These are phyloP conservation scores for Yamadazyma aaseri DNA, from an alignment of 1,139 yeast species.

Conservation along the genomic window DNA sequence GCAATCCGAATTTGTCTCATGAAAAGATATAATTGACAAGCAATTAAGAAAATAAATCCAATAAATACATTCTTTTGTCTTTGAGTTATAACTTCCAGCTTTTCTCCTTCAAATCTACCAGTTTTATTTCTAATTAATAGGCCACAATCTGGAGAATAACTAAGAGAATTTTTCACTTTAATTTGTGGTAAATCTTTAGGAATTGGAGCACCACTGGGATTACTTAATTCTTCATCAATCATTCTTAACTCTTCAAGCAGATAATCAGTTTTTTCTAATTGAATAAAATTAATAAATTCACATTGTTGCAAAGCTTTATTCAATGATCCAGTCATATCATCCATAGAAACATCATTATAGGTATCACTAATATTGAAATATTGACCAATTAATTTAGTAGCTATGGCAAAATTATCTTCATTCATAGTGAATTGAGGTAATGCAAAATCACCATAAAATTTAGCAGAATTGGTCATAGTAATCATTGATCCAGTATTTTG, in stretches of 20 bases:
- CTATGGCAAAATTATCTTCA: constrained; percentile 42
- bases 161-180: constrained; percentile 50
- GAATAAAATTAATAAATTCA: constrained; percentile 70
- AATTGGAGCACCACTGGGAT: constrained; percentile 78
- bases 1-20: constrained; percentile 66
- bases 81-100: constrained; percentile 48
- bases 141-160: constrained; percentile 92
- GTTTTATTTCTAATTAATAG: constrained; percentile 42
- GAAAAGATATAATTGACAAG: constrained; percentile 30
- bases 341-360: constrained; percentile 33
- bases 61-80: constrained; percentile 46
- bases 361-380: constrained; percentile 41
- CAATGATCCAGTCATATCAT: constrained; percentile 38
- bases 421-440: constrained; percentile 57
- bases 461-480: constrained; percentile 64
- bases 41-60: constrained; percentile 45
- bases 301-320: constrained; percentile 51
- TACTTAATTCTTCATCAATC: constrained; percentile 68
- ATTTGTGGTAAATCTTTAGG: constrained; percentile 53
- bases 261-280: constrained; percentile 59
- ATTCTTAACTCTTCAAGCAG: constrained; percentile 50
- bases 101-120: constrained; percentile 49
- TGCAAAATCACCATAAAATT: constrained; percentile 63
- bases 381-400: constrained; percentile 34
- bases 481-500: constrained; percentile 68